Conservation (phyloP, 2,329 filamentous ascomycete species). For the Clonostachys chloroleuca region DNA sequence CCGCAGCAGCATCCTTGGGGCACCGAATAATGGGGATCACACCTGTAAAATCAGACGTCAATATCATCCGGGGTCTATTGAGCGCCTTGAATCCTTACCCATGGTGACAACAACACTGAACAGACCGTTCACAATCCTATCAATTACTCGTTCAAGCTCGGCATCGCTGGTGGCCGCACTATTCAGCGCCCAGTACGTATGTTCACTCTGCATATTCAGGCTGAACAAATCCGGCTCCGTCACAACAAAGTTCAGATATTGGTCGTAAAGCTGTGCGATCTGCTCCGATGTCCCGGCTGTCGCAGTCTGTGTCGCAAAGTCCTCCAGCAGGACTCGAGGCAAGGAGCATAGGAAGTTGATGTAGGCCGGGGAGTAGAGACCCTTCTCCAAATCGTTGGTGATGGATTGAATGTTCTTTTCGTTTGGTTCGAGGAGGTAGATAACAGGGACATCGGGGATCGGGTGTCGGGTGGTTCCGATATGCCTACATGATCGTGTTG, state of each 20-base stretch:
- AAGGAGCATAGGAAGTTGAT: constrained; percentile 97
- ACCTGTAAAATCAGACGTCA: constrained; percentile 36
- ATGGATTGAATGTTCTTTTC: constrained; percentile 76
- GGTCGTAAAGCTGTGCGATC: constrained; percentile 90
- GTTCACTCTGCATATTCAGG: constrained; percentile 82
- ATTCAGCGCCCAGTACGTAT: constrained; percentile 95
- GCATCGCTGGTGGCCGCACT: constrained; percentile 88
- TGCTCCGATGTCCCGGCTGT: constrained; percentile 80
- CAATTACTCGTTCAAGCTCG: constrained; percentile 80
- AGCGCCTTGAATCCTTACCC: constrained; percentile 48
- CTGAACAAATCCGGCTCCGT: constrained; percentile 95
- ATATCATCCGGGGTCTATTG: neutral
- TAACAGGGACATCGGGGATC: constrained; percentile 92
- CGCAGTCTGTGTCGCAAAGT: constrained; percentile 87
- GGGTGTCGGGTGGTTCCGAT: constrained; percentile 77
- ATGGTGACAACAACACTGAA: constrained; percentile 99
- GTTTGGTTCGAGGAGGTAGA: constrained; percentile 93
- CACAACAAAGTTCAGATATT: constrained; percentile 97
- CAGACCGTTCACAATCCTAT: constrained; percentile 90
- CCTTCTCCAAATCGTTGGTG: constrained; percentile 79
- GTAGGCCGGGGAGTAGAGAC: constrained; percentile 88
- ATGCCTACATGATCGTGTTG: constrained; percentile 51
- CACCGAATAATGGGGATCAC: constrained; percentile 94
- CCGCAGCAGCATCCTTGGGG: constrained; percentile 86
- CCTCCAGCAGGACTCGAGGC: constrained; percentile 84